These are phyloP conservation scores for Lathyrus oleraceus DNA, from an alignment of 306 rosid species.

Conservation along the genomic window DNA sequence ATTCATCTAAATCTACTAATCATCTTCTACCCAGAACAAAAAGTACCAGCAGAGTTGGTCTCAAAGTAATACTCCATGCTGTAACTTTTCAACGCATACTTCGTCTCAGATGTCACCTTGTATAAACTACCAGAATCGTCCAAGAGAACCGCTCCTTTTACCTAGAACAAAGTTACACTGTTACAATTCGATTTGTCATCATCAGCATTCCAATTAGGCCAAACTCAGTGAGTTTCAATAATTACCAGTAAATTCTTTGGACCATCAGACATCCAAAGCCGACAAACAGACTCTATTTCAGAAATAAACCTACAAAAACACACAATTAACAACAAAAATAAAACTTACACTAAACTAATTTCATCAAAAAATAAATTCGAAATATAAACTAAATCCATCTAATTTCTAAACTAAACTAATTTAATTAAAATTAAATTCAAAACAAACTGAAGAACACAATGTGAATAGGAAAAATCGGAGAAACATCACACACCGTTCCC, in stretches of 20 bases:
- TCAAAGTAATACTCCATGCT: slow-evolving; percentile 80
- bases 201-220: slow-evolving; percentile 15
- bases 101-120: slow-evolving; percentile 84
- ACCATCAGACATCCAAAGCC: slow-evolving; percentile 89
- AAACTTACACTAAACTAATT: neutral
- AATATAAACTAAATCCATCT: neutral
- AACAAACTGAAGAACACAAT: neutral
- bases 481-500: slow-evolving; percentile 91
- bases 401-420: neutral
- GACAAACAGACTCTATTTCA: slow-evolving; percentile 85
- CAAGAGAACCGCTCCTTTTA: slow-evolving; percentile 69
- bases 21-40: slow-evolving; percentile 1
- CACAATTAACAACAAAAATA: neutral
- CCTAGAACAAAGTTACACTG: slow-evolving; percentile 43
- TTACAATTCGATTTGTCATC: slow-evolving; percentile 9
- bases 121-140: slow-evolving; percentile 58
- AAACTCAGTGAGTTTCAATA: slow-evolving; percentile 18
- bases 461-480: neutral
- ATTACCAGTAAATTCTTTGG: slow-evolving; percentile 80
- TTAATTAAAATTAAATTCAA: neutral
- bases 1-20: slow-evolving; percentile 9
- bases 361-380: neutral
- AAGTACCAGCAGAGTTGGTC: slow-evolving; percentile 57
- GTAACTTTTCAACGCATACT: slow-evolving; percentile 73
- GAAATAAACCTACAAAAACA: slow-evolving; percentile 74